Evolutionary conservation across 495 filamentous ascomycete genomes (phyloP).

Genomic region (Talaromyces nanjingensis): DNA sequence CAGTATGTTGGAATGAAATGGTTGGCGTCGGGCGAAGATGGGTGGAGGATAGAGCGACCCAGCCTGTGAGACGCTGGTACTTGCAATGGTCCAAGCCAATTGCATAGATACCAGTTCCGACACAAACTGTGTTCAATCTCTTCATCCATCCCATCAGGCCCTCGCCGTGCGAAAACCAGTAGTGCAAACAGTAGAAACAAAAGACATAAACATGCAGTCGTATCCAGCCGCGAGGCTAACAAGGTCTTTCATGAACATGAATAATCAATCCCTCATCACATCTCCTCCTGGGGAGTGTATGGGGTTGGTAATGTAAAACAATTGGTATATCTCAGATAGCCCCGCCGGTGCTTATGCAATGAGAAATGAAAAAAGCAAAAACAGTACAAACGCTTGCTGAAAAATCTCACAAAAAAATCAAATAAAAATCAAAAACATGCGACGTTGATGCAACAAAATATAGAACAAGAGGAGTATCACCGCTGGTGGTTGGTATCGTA

Average conservation of each 20-base stretch:
- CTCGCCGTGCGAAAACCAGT: background rate
- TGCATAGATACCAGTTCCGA: background rate
- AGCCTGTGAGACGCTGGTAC: conserved; percentile 13
- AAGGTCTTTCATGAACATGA: conserved; percentile 48
- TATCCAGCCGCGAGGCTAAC: conserved; percentile 55
- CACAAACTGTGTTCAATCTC: background rate
- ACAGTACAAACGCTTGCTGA: conserved; percentile 28
- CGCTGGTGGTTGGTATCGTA: conserved; percentile 31
- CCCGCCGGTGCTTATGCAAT: conserved; percentile 48
- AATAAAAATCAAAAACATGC: conserved; percentile 23
- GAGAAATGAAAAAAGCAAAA: conserved; percentile 12
- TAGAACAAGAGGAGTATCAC: conserved; percentile 44
- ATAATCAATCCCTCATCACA: conserved; percentile 17
- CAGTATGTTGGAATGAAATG: conserved; percentile 5
- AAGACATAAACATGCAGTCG: conserved; percentile 40
- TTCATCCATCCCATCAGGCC: conserved; percentile 20
- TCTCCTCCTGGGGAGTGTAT: conserved; percentile 11
- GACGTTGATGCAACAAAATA: conserved; percentile 30
- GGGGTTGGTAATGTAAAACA: conserved; percentile 10
- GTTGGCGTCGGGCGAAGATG: conserved; percentile 12
- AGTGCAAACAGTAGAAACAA: conserved; percentile 33
- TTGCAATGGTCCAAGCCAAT: background rate
- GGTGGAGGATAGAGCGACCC: conserved; percentile 6
- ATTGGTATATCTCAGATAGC: conserved; percentile 37
- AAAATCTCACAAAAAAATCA: conserved; percentile 17